Base-by-base conservation (phyloP, 305 asterid genomes). In the Fraxinus floribunda region DNA sequence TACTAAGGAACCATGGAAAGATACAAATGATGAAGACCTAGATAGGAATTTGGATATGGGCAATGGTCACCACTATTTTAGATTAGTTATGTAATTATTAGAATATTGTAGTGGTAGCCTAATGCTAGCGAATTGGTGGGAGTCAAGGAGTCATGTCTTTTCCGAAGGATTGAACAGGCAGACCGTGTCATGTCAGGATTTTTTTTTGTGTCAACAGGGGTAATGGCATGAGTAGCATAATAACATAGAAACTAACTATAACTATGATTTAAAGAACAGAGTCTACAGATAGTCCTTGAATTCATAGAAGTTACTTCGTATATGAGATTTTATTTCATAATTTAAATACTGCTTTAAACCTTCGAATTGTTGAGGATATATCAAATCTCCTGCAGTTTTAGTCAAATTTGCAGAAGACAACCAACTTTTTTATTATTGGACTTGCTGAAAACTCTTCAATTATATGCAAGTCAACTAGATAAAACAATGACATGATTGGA, bases 271-370 rank as follows among this genome's bases (percentile, higher is more conserved):
- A 34, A 70, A 15, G 46, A 71, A 70, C 44, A 32, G 44, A 6
- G 76, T 71, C 44, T 71, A 71, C 26, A 32, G 46, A 66, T 32
- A 15, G 76, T 71, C 39, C 75, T 79, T 30, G 30, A 35, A 78
- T 66, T 82, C 24, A 38, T 72, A 85, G 22, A 26, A 66, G 15
- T 5, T 34, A 66, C 39, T 76, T 70, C 84, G 35, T 76, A 76
- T 76, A 76, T 77, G 70, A 81, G 81, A 76, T 77, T 79, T 78
- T 70, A 74, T 73, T 34, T 34, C 24, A 71, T 34, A 71, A 71
- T 13, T 62, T 34, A 71, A 71, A 26, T 71, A 16, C 46, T 34
- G 24, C 6, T 71, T 34, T 18, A 71, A 71, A 7, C 44, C 15
- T 71, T 71, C 29, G 7, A 71, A 71, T 34, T 16, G 26, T 71